phyloP scores from a whole-genome alignment of 352 stramenopile species.

The Thraustochytrium striatum region DNA sequence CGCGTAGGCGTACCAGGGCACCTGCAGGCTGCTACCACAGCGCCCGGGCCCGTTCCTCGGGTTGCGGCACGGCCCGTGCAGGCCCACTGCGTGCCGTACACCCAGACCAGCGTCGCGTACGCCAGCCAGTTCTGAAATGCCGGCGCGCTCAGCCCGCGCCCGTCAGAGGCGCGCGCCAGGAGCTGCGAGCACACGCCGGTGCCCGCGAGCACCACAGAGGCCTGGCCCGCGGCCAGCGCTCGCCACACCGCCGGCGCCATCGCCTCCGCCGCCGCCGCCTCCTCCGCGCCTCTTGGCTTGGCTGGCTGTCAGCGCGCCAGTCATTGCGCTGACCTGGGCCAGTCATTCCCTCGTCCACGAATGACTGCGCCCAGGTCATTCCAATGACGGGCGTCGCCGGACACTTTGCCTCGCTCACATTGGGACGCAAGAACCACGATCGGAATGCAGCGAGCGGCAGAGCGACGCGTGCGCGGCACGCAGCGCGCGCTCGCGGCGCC shows the following conservation, averaged over 20 bases:
- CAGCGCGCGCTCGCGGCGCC: background rate
- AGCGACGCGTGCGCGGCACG: background rate
- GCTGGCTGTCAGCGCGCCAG: background rate
- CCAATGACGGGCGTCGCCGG: too few relatives aligned
- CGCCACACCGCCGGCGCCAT: background rate
- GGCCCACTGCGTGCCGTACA: constrained; percentile 6
- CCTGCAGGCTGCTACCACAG: background rate
- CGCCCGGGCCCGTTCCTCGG: background rate
- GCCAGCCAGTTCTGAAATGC: constrained; percentile 63
- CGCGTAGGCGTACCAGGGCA: constrained; percentile 52
- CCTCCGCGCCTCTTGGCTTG: background rate
- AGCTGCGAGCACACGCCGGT: constrained; percentile 77
- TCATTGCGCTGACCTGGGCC: background rate
- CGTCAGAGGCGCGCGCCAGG: constrained; percentile 55
- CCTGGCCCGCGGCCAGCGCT: constrained; percentile 61
- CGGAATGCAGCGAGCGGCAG: background rate
- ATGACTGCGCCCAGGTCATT: too few relatives aligned
- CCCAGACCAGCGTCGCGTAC: constrained; percentile 11
- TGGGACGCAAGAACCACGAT: too few relatives aligned
- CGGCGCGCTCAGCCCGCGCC: constrained; percentile 67
- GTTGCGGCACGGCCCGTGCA: background rate
- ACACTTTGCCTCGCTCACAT: too few relatives aligned
- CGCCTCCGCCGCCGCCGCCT: too few relatives aligned
- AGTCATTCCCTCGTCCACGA: too few relatives aligned
- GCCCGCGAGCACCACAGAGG: constrained; percentile 76